Base-by-base conservation (phyloP, 768 basidiomycete species). In the Fomitopsis serialis region DNA sequence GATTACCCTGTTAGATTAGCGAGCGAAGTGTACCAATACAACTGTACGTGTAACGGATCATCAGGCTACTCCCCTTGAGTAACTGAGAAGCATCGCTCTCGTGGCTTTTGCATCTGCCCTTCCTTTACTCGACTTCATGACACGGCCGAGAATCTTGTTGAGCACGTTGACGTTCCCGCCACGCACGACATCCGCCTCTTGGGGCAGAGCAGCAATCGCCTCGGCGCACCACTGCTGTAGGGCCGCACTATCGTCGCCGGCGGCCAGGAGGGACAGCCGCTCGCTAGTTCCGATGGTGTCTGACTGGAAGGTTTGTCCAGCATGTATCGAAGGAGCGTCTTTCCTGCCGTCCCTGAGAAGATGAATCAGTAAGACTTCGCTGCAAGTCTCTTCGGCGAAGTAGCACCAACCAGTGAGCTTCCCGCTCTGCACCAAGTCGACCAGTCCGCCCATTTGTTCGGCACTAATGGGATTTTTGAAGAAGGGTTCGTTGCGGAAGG, bases 81-180 rank as follows among this genome's bases (percentile, higher is more conserved):
- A 84, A 58, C 50, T 73, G 50, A 76, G 71, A 42, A 96, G 60
- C 55, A 75, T 68, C 25, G 65, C 69, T 61, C 72, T 79, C 19
- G 79, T 82, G 24, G 72, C 72, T 53, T 76, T 74, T 0, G 92
- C 89, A 68, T 96, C 85, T 13, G 86, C 91, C 43, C 81, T 78
- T 15, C 96, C 96, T 54, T 80, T 74, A 57, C 84, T 89, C 47
- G 78, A 67, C 67, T 84, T 86, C 90, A 98, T 94, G 25, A 96
- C 89, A 60, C 80, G 76, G 0, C 94, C 94, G 1, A 95, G 75
- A 42, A 98, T 75, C 56, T 86, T 85, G 71, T 89, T 89, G 36
- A 94, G 58, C 5, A 91, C 91, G 54, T 85, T 87, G n/a, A 69
- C 69, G 50, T 87, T 86, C 0, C 95, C 94, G 17, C 72, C 72